These are phyloP conservation scores for Ceriops decandra DNA, from an alignment of 345 rosid genomes.

Conservation along the genomic window DNA sequence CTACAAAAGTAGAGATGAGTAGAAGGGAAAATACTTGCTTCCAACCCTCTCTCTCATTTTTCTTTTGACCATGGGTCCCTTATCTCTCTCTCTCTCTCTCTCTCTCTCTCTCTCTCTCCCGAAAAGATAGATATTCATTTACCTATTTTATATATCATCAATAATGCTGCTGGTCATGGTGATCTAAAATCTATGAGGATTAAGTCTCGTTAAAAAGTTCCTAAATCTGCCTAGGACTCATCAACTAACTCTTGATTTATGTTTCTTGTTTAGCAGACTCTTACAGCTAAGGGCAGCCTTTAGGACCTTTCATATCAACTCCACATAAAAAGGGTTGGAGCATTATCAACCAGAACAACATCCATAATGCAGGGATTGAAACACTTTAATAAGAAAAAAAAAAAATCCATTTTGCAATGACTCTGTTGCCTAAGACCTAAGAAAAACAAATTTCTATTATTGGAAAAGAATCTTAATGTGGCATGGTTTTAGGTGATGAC, in stretches of 20 bases:
- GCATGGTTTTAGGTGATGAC: conserved; percentile 96
- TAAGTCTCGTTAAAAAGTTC: neutral
- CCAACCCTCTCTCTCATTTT: neutral
- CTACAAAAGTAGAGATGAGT: conserved; percentile 35
- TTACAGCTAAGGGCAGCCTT: conserved; percentile 4
- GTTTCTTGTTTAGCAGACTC: conserved; percentile 1
- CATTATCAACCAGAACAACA: conserved; percentile 15
- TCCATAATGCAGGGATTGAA: conserved; percentile 18
- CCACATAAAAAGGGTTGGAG: neutral
- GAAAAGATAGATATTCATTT: neutral
- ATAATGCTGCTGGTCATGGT: conserved; percentile 33
- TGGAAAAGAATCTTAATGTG: conserved; percentile 73
- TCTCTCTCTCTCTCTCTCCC: neutral
- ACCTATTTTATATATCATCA: conserved; percentile 13
- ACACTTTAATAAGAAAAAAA: conserved; percentile 11
- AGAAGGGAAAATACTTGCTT: conserved; percentile 30
- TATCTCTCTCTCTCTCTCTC: conserved; percentile 13
- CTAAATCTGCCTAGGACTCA: conserved; percentile 5
- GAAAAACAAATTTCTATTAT: conserved; percentile 35
- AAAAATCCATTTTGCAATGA: conserved; percentile 9
- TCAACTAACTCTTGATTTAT: neutral
- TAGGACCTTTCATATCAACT: neutral
- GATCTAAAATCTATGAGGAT: conserved; percentile 6
- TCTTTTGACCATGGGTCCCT: conserved; percentile 32
- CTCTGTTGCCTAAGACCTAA: conserved; percentile 1